These are phyloP conservation scores for Entonaema liquescens DNA, from an alignment of 495 filamentous ascomycete species.

Conservation along the genomic window DNA sequence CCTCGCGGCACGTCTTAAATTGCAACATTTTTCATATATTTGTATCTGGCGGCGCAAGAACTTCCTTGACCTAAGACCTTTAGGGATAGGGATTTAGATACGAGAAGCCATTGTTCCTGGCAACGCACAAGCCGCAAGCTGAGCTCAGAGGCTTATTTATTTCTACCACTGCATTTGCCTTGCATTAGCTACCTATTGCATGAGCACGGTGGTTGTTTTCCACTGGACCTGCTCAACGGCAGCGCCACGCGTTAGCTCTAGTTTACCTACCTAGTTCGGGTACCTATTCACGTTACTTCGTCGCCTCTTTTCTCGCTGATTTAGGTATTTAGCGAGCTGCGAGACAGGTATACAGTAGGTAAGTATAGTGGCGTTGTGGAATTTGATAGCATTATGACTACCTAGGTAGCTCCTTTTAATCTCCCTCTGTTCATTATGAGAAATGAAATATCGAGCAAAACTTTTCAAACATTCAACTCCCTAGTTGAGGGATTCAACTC, in stretches of 20 bases:
- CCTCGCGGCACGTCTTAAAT: conserved; percentile 20
- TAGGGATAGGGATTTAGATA: conserved; percentile 8
- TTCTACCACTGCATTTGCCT: not conserved
- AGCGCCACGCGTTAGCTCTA: conserved; percentile 18
- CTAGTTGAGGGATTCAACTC: not conserved
- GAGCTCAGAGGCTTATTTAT: conserved; percentile 4
- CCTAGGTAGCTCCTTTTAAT: not conserved
- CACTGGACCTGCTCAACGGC: conserved; percentile 9
- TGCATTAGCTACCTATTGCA: conserved; percentile 10
- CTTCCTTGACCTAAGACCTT: not conserved
- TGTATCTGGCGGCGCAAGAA: not conserved
- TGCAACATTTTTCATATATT: conserved; percentile 18
- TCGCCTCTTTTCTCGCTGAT: not conserved
- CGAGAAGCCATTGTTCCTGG: conserved; percentile 15
- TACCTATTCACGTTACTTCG: not conserved
- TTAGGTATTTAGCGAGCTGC: not conserved
- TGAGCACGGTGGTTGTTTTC: conserved; percentile 7
- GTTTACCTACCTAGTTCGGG: not conserved
- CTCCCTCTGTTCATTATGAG: not conserved
- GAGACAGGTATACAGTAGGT: not conserved
- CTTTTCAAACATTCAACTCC: not conserved
- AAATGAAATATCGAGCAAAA: not conserved
- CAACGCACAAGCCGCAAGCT: conserved; percentile 2
- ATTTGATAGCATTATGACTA: not conserved
- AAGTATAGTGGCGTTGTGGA: not conserved